phyloP scores from a whole-genome alignment of 805 yeast species.

The Wickerhamiella spandovensis region DNA sequence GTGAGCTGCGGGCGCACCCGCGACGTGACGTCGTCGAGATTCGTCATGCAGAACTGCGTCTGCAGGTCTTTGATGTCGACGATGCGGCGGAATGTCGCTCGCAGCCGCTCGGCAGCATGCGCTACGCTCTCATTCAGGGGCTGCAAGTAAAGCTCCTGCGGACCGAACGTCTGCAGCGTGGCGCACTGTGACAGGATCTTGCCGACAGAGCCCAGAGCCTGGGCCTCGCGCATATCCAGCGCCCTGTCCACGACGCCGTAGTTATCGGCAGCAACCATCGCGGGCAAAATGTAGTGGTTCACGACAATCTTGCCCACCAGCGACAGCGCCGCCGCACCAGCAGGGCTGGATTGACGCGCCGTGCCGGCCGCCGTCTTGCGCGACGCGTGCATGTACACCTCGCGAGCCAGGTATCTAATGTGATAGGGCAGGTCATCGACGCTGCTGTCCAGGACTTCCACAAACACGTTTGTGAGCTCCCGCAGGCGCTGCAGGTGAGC shows the following conservation, averaged over 20 bases:
- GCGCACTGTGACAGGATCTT: slow-evolving; percentile 54
- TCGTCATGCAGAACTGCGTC: slow-evolving; percentile 40
- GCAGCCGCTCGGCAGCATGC: slow-evolving; percentile 35
- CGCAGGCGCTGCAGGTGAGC: slow-evolving; percentile 61
- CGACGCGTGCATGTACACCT: slow-evolving; percentile 20
- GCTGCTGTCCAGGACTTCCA: slow-evolving; percentile 38
- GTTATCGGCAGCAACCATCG: slow-evolving; percentile 27
- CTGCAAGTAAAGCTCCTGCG: slow-evolving; percentile 52
- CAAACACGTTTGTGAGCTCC: slow-evolving; percentile 50
- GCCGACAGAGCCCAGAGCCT: slow-evolving; percentile 44
- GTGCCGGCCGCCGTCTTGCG: slow-evolving; percentile 37
- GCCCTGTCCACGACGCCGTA: slow-evolving; percentile 37
- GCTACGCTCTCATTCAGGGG: slow-evolving; percentile 66
- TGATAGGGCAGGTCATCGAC: slow-evolving; percentile 38
- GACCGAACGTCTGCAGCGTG: slow-evolving; percentile 51
- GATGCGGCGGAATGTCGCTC: slow-evolving; percentile 33
- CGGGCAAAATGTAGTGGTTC: slow-evolving; percentile 24
- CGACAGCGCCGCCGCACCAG: slow-evolving; percentile 33
- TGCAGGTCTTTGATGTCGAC: slow-evolving; percentile 48
- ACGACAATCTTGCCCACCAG: slow-evolving; percentile 47
- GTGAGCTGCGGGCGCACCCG: slow-evolving; percentile 30
- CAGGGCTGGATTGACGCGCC: slow-evolving; percentile 31
- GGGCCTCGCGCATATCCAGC: slow-evolving; percentile 26
- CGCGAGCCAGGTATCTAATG: slow-evolving; percentile 42
- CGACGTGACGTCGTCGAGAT: slow-evolving; percentile 52